Percentiles rank a stretch among this genome's conserved stretches.
Evolutionary conservation across 2,329 filamentous ascomycete genomes (phyloP).

Genomic region (Phaeoacremonium minimum): DNA sequence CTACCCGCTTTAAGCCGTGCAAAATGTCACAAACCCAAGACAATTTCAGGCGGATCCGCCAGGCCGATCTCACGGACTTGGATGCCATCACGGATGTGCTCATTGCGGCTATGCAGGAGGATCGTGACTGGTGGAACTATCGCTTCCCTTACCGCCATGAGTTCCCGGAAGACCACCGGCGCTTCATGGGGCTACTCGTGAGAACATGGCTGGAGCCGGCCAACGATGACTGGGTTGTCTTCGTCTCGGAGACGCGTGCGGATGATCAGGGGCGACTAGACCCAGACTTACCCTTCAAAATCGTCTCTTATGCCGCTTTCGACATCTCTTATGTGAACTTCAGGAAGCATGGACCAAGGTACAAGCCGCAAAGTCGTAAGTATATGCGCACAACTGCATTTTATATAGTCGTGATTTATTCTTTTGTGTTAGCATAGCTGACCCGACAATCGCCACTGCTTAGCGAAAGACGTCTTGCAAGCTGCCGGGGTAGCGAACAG

Average conservation of each 20-base stretch:
- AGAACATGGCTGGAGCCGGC: slow-evolving; percentile 1
- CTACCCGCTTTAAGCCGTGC: too few species aligned
- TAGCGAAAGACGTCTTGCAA: background rate
- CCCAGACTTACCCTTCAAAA: background rate
- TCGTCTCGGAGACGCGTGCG: background rate
- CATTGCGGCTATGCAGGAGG: slow-evolving; percentile 3
- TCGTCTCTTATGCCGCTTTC: slow-evolving; percentile 3
- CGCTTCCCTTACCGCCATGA: slow-evolving; percentile 2
- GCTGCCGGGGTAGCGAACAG: slow-evolving; percentile 1
- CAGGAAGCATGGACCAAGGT: background rate
- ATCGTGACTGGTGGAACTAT: slow-evolving; percentile 5
- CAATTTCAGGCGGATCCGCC: slow-evolving; percentile 2
- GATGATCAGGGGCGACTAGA: background rate
- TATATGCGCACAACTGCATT: too few species aligned
- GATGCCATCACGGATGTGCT: slow-evolving; percentile 5
- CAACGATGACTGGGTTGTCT: slow-evolving; percentile 1
- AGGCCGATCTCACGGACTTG: slow-evolving; percentile 1
- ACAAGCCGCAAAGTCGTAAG: background rate
- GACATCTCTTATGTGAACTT: slow-evolving; percentile 4
- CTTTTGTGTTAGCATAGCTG: too few species aligned
- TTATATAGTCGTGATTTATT: too few species aligned
- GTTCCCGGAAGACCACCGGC: slow-evolving; percentile 2
- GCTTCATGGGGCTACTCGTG: slow-evolving; percentile 2
- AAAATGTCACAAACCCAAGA: too few species aligned
- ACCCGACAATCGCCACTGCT: background rate